These are phyloP conservation scores for Penicillium sclerotigenum DNA, from an alignment of 2,329 filamentous ascomycete species.

Conservation along the genomic window DNA sequence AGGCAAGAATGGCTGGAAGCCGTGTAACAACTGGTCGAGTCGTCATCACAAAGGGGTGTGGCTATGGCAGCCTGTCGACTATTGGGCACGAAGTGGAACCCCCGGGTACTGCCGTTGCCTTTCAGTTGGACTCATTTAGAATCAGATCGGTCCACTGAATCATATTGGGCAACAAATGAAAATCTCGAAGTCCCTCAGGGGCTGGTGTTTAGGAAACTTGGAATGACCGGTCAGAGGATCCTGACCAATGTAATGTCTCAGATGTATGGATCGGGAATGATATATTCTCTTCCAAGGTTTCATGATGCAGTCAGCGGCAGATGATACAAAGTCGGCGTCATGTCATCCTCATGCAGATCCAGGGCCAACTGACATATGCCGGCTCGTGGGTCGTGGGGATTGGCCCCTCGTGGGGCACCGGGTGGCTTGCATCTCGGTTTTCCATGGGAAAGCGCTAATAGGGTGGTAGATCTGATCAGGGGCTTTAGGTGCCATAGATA, in stretches of 20 bases:
- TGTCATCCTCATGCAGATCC: not conserved
- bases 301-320: conserved; percentile 8
- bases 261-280: not conserved
- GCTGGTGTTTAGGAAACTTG: not conserved
- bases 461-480: not conserved
- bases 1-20: conserved; percentile 10
- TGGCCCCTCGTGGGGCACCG: conserved; percentile 3
- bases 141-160: conserved; percentile 1
- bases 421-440: conserved; percentile 1
- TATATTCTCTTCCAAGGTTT: not conserved
- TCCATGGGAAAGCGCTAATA: not conserved
- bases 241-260: not conserved
- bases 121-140: conserved; percentile 8
- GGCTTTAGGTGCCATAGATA: not conserved
- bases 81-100: conserved; percentile 12
- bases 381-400: not conserved
- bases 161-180: conserved; percentile 6
- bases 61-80: conserved; percentile 4
- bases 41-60: conserved; percentile 2
- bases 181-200: not conserved
- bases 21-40: conserved; percentile 4
- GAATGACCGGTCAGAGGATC: not conserved
- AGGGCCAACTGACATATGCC: not conserved
- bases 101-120: conserved; percentile 7
- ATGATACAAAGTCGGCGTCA: conserved; percentile 2